Base-by-base conservation (phyloP, 495 filamentous ascomycete species). In the Neurospora sp. region DNA sequence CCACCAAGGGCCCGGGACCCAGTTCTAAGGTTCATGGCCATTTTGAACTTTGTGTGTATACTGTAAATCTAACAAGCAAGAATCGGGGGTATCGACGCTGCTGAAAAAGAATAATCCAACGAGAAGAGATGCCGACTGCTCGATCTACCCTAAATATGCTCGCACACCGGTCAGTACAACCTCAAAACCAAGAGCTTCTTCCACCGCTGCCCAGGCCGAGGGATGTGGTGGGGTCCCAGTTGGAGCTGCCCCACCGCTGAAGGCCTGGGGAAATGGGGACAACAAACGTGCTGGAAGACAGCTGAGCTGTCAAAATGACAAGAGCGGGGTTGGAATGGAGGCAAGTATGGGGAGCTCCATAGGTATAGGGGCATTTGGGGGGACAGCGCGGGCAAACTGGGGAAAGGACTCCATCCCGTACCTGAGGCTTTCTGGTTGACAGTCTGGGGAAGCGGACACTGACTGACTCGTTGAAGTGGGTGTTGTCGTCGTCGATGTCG, bases 1-100 rank as follows among this genome's bases (percentile, higher is more conserved):
- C 78, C 77, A 44, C 84, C 82, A 70, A 88, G 74, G 22, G 76
- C 80, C 46, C 77, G 75, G 40, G 77, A 78, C 18, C 75, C 73
- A 5, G 69, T 77, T 69, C 78, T 73, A 20, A 79, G 44, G 31
- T 76, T 80, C 71, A 79, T 38, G 16, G 79, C 75, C 79, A 80
- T 77, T 39, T 75, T 70, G 46, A 2, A n/a, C n/a, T n/a, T n/a
- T n/a, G n/a, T n/a, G n/a, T n/a, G n/a, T n/a, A n/a, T n/a, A n/a
- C n/a, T n/a, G n/a, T n/a, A n/a, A 2, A 48, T 61, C 27, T 61
- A 61, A 31, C 22, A 35, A 35, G 27, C 22, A 61, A 61, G 35
- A 61, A 35, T 16, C 22, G 12, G 53, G 53, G 53, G 27, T 61
- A 61, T 61, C 22, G 53, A 61, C 12, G 27, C 53, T 61, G 53